Evolutionary conservation across 2,329 filamentous ascomycete genomes (phyloP).

Genomic region (Fusarium sp.): DNA sequence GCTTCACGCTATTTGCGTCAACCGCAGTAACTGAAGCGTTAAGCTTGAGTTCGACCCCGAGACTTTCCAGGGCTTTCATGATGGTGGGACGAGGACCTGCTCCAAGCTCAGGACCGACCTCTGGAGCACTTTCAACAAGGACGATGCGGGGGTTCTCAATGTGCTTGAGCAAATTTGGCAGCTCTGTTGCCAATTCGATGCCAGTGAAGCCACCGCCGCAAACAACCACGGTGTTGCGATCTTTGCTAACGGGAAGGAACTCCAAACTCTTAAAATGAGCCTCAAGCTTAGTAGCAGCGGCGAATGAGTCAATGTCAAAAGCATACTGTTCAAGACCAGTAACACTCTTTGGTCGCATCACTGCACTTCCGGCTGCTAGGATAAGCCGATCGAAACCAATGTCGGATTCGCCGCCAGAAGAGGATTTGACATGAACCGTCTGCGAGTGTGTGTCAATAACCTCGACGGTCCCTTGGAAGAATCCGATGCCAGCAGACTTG

Average conservation of each 20-base stretch:
- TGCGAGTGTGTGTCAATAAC: conserved; percentile 32
- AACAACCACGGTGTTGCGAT: conserved; percentile 51
- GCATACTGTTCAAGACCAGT: conserved; percentile 47
- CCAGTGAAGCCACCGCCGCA: conserved; percentile 52
- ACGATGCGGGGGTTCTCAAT: conserved; percentile 28
- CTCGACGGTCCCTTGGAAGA: conserved; percentile 38
- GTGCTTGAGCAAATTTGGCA: conserved; percentile 43
- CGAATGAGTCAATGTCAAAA: conserved; percentile 50
- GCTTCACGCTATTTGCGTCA: conserved; percentile 39
- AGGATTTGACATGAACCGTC: conserved; percentile 18
- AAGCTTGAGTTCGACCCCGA: conserved; percentile 48
- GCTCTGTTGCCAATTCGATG: conserved; percentile 47
- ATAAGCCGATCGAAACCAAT: conserved; percentile 49
- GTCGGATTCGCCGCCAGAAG: background rate
- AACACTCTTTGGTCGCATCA: conserved; percentile 42
- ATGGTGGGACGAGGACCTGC: conserved; percentile 49
- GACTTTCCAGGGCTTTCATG: conserved; percentile 41
- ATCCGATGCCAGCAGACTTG: conserved; percentile 39
- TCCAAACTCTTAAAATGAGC: conserved; percentile 42
- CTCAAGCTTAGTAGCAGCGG: conserved; percentile 43
- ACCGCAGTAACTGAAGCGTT: conserved; percentile 42
- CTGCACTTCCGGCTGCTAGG: conserved; percentile 50
- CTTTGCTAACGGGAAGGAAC: conserved; percentile 33
- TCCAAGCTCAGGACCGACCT: conserved; percentile 50
- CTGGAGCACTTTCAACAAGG: conserved; percentile 44